Evolutionary conservation across 371 early-diverging fungal species (phyloP), one percentile per base, ranked within the genome.

Genomic region (Fennellomyces sp.): DNA sequence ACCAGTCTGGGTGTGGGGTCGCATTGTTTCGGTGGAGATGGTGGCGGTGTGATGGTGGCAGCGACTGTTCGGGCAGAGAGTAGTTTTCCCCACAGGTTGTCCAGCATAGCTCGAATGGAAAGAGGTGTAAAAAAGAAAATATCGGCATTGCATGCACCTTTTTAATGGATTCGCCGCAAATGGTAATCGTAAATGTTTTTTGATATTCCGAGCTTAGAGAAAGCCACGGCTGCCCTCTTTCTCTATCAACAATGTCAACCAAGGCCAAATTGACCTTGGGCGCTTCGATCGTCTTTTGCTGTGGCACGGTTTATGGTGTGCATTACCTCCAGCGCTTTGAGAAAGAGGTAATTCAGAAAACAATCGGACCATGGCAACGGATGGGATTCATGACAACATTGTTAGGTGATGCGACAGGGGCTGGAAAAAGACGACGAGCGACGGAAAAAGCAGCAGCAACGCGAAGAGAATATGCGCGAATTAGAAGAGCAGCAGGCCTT

Each of bases 261-360:
- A 57, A 63, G 28, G 77, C 82, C 39, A 82, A 82, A 62, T 19
- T 73, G 19, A 82, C 82, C 13, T 68, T 82, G 50, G 69, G 66
- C n/a, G 63, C 70, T 2, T 73, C 80, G 23, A 65, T 82, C 8
- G 60, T 69, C n/a, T 69, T 82, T 21, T 78, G 79, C 31, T 56
- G 66, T 61, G 78, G 66, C 21, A 73, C 78, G 5, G 68, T 82
- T 6, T 70, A 68, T 26, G 80, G 82, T 33, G 82, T 82, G 0
- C 82, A 82, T 60, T 80, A 82, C 61, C 17, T 76, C 2, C 82
- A 82, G 53, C 64, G 63, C 10, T 69, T 66, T 56, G 82, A 82
- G 41, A 72, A 76, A 55, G 76, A 72, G 62, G 82, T 78, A 75
- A 56, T 23, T 15, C n/a, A n/a, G n/a, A n/a, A n/a, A n/a, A n/a